Base-by-base conservation (phyloP, 768 basidiomycete genomes). In the Boletellus ananiceps region DNA sequence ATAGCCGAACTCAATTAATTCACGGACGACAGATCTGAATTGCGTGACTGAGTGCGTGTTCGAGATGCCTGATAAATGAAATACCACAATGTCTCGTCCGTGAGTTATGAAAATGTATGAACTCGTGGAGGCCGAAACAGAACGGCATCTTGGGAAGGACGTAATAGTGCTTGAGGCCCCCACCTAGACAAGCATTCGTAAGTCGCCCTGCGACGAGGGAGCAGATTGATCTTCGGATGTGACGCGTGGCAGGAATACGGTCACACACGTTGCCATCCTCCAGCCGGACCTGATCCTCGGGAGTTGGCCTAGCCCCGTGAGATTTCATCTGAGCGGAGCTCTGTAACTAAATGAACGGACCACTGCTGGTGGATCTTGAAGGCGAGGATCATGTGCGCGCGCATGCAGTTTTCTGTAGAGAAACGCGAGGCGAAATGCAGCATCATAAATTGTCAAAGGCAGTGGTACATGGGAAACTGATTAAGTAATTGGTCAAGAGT, bases 1-100 rank as follows among this genome's bases (percentile, higher is more conserved):
- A 57, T 63, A 66, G 61, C 66, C 65, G 65, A 69, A 40, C 42
- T 66, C 58, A 54, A 60, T 68, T 67, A 69, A 67, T 67, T 68
- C 57, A 57, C 50, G 54, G 52, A 59, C 50, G 46, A 52, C 53
- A 55, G 57, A 25, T 43, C 35, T 25, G 23, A 25, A 60, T 63
- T 56, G 61, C 52, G 44, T 49, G 55, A 60, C 56, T 45, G 45
- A 45, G 40, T 60, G 46, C 38, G 53, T 51, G 55, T 69, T 69
- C 58, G 55, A 61, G 67, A 58, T 57, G 50, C 43, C 59, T 65
- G 50, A 49, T 54, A 65, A 58, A 68, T 65, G 51, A 65, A 65
- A 56, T 57, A 32, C 50, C 48, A 62, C 64, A 58, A 62, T 63
- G 55, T 65, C 54, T 54, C 41, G 41, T 50, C 50, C 11, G 58